Conservation (phyloP, 305 asterid species). For the Andrographis paniculata region DNA sequence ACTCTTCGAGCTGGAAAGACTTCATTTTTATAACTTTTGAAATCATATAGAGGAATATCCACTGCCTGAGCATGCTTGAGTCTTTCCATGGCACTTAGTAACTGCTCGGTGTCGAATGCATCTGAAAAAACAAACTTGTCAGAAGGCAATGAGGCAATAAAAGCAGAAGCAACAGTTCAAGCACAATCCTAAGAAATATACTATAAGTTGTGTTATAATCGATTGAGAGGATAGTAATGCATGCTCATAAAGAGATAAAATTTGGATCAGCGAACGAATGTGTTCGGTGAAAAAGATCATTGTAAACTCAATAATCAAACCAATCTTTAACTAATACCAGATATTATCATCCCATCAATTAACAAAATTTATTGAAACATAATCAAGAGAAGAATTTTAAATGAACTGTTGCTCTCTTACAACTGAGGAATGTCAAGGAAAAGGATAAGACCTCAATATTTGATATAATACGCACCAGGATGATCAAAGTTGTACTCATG, state of each 20-base stretch:
- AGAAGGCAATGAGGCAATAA: constrained; percentile 7
- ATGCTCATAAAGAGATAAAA: no score
- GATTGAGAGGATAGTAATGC: no score
- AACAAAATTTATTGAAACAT: background rate
- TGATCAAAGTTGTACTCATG: constrained; percentile 98
- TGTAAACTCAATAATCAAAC: no score
- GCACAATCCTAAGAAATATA: constrained; percentile 15
- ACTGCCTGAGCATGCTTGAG: constrained; percentile 77
- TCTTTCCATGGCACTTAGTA: constrained; percentile 66
- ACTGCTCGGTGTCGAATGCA: constrained; percentile 76
- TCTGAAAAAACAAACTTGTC: constrained; percentile 35
- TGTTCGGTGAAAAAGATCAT: no score
- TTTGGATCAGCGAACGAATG: no score
- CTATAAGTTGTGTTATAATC: constrained; percentile 8
- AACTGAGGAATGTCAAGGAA: constrained; percentile 7
- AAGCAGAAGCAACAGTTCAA: constrained; percentile 13
- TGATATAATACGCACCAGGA: constrained; percentile 66
- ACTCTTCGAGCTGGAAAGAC: constrained; percentile 80
- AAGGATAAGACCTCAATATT: constrained; percentile 6
- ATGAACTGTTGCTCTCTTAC: constrained; percentile 7
- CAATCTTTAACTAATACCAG: no score
- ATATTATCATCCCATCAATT: no score
- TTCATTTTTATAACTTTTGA: constrained; percentile 73
- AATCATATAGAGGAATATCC: constrained; percentile 90
- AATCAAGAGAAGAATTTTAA: background rate